Base-by-base conservation (phyloP, 2,329 filamentous ascomycete species). In the Pseudocercospora musae region DNA sequence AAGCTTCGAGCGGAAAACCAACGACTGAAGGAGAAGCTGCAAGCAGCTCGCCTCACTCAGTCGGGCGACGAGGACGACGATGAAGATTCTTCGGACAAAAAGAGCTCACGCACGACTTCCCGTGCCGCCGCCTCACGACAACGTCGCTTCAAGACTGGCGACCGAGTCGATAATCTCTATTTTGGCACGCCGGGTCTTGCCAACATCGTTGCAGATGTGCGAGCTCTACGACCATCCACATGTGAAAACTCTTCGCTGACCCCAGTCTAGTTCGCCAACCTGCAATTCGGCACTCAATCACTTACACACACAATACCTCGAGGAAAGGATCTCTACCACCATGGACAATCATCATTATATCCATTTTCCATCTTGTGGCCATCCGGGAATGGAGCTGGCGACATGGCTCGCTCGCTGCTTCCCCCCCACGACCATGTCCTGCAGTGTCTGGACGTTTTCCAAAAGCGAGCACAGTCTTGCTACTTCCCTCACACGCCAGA, bases 141-240 rank as follows among this genome's bases (percentile, higher is more conserved):
- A 62, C 64, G 70, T 62, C 73, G 76, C 3, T 80, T 80, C 59
- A 70, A 68, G 57, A 72, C 75, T 23, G 73, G 73, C 21, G 77
- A 79, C 60, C 74, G 75, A 63, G 70, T 76, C 33, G 78, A 81
- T 60, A 81, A 78, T 59, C 73, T 81, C 4, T 83, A 82, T 68
- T 82, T 82, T 69, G 80, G 80, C 7, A 79, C 77, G 48, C 80
- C 81, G n/a, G 78, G 78, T 5, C 73, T 82, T 46, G 79, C 78
- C 11, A 82, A 75, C 63, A 76, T 82, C 27, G 74, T 81, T 40
- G 73, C 74, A 61, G 80, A 83, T 69, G 80, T 81, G 67, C 60
- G 73, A 37, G n/a, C 33, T 42, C 15, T 21, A 27, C 31, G 56
- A 48, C 3, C n/a, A 27, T 37, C 44, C 44, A 7, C 27, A 40